phyloP scores from a whole-genome alignment of 2,329 filamentous ascomycete genomes.

The Cordyceps pruinosa region DNA sequence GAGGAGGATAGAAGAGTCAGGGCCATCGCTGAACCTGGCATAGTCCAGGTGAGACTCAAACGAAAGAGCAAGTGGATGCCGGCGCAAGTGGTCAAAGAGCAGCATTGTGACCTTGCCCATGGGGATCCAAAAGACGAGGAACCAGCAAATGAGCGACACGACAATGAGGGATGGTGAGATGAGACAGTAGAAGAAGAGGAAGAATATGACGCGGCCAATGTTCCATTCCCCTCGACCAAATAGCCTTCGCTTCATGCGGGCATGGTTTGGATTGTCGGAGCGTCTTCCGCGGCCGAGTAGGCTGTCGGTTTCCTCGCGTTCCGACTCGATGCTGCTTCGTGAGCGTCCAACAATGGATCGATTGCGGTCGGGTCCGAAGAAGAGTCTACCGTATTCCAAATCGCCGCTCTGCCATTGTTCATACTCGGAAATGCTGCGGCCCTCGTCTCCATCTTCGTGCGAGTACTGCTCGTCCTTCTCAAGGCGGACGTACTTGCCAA shows the following conservation, averaged over 20 bases:
- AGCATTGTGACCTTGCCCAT: constrained; percentile 95
- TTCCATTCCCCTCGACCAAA: constrained; percentile 97
- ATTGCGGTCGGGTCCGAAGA: constrained; percentile 78
- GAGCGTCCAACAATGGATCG: constrained; percentile 81
- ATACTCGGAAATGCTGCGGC: constrained; percentile 95
- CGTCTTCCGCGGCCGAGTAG: constrained; percentile 60
- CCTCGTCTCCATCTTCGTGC: constrained; percentile 91
- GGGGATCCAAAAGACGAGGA: constrained; percentile 94
- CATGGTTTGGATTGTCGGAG: constrained; percentile 38
- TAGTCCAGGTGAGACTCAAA: constrained; percentile 83
- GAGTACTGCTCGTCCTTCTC: constrained; percentile 91
- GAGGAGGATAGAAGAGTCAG: constrained; percentile 78
- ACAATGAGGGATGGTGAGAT: constrained; percentile 80
- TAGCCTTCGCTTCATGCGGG: constrained; percentile 65
- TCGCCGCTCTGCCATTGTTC: constrained; percentile 99
- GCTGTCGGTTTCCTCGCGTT: constrained; percentile 78
- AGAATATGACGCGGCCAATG: constrained; percentile 89
- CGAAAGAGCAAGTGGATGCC: constrained; percentile 85
- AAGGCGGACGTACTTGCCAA: constrained; percentile 90
- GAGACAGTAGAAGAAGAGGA: constrained; percentile 89
- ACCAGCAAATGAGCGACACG: constrained; percentile 86
- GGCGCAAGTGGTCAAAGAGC: constrained; percentile 81
- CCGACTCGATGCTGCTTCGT: constrained; percentile 81
- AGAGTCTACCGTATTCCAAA: constrained; percentile 87
- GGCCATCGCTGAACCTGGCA: constrained; percentile 61